phyloP scores from a whole-genome alignment of 2,329 filamentous ascomycete genomes.

The Trichoderma simmonsii region DNA sequence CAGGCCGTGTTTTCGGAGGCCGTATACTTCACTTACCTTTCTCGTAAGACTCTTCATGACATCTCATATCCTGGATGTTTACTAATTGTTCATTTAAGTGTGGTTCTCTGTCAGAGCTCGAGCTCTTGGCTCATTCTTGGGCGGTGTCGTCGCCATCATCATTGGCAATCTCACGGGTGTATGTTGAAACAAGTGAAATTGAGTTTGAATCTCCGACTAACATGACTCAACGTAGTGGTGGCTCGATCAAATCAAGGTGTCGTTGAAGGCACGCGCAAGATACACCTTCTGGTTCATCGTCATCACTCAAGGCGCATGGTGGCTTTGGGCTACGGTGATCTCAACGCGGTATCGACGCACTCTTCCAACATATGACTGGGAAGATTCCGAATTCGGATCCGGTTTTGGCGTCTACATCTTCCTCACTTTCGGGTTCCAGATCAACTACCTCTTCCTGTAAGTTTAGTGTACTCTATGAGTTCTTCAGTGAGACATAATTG shows the following conservation, averaged over 20 bases:
- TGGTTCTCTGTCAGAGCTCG: constrained; percentile 70
- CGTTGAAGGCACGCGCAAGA: constrained; percentile 53
- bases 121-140: constrained; percentile 68
- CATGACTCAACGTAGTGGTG: constrained; percentile 39
- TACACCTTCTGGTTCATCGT: constrained; percentile 53
- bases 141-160: constrained; percentile 63
- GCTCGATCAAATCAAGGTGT: constrained; percentile 55
- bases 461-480: constrained; percentile 20
- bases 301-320: constrained; percentile 64
- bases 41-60: constrained; percentile 20
- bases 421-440: constrained; percentile 63
- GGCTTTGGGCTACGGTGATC: constrained; percentile 67
- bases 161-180: constrained; percentile 64
- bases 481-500: neutral
- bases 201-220: neutral
- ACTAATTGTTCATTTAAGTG: constrained; percentile 31
- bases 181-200: constrained; percentile 23
- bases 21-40: constrained; percentile 67
- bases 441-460: constrained; percentile 70
- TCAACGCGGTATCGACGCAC: constrained; percentile 58
- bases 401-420: constrained; percentile 67
- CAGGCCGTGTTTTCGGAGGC: constrained; percentile 70
- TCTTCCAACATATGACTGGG: constrained; percentile 65
- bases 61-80: neutral
- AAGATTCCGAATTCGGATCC: constrained; percentile 58